Base-by-base conservation (phyloP, 148 eudicot species). In the Simmondsia chinensis region DNA sequence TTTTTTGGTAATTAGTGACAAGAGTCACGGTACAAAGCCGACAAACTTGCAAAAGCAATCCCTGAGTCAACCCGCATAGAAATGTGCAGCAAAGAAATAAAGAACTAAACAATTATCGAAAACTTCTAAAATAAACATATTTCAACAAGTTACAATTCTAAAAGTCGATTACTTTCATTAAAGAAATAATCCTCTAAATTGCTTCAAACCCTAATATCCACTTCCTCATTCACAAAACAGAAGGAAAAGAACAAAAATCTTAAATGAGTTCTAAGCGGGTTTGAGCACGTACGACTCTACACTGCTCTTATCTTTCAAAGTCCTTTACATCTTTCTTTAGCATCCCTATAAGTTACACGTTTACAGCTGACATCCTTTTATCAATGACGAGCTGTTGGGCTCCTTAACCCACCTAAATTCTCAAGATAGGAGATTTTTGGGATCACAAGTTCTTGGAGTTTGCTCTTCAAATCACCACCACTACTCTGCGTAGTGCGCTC, bases 311-410 rank as follows among this genome's bases (percentile, higher is more conserved):
- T n/a, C 31, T 55, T 41, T 19, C n/a, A 7, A 28, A 19, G 31
- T 17, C 6, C 7, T 9, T 39, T 37, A 14, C 12, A 8, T 37
- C 60, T 43, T 56, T 34, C 59, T 39, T 33, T 28, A 32, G 27
- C 7, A 9, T 15, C 40, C 29, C 40, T 61, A 54, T 9, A 35
- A 26, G 44, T 60, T 51, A 43, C 64, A 50, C 42, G 21, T 27
- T 36, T 34, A 43, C 11, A 29, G 24, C 44, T 33, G 45, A 20
- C 15, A 14, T 23, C 22, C 1, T 13, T 9, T 43, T 20, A 59
- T 73, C 46, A 80, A 54, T 82, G 82, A 21, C 87, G 84, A 4
- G 74, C 57, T 45, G 72, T 76, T 26, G 85, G 88, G 61, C 94
- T 82, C 58, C 79, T 75, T 33, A 56, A 9, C 17, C 76, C 89